Conservation (phyloP, 1,284 basidiomycete species). For the Fomitopsis palustris region DNA sequence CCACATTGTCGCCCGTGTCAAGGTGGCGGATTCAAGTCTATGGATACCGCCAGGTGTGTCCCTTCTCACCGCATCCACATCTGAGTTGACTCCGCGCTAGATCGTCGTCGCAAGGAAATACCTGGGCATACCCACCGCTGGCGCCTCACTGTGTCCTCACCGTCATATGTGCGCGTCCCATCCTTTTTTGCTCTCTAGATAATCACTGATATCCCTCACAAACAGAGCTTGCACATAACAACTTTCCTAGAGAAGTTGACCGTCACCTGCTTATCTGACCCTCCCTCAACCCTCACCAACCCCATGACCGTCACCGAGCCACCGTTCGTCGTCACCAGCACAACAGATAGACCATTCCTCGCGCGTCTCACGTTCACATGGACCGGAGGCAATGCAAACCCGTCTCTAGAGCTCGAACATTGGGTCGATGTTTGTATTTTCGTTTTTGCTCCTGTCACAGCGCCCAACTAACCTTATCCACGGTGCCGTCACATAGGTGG, state of each 20-base stretch:
- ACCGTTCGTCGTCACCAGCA: constrained; percentile 57
- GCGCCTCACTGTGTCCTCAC: constrained; percentile 65
- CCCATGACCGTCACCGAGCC: constrained; percentile 39
- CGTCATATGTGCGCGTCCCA: constrained; percentile 58
- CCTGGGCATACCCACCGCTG: constrained; percentile 58
- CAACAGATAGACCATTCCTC: constrained; percentile 58
- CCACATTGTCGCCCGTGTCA: constrained; percentile 60
- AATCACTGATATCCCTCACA: background rate
- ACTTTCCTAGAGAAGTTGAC: constrained; percentile 48
- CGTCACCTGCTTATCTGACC: constrained; percentile 43
- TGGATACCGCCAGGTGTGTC: constrained; percentile 54
- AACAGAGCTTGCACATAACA: constrained; percentile 50
- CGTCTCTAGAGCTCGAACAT: constrained; percentile 53
- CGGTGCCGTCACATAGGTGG: constrained; percentile 41
- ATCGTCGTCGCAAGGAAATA: constrained; percentile 34
- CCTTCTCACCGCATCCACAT: background rate
- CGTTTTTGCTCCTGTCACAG: background rate
- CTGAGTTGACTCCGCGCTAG: constrained; percentile 28
- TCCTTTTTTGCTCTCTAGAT: constrained; percentile 1
- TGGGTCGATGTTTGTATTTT: constrained; percentile 64
- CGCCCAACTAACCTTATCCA: background rate
- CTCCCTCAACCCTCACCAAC: constrained; percentile 30
- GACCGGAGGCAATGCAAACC: constrained; percentile 35
- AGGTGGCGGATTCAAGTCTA: constrained; percentile 60
- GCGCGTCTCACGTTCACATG: constrained; percentile 57